Evolutionary conservation across 495 filamentous ascomycete genomes (phyloP), one percentile per base, ranked within the genome.

Genomic region (Letharia lupina): DNA sequence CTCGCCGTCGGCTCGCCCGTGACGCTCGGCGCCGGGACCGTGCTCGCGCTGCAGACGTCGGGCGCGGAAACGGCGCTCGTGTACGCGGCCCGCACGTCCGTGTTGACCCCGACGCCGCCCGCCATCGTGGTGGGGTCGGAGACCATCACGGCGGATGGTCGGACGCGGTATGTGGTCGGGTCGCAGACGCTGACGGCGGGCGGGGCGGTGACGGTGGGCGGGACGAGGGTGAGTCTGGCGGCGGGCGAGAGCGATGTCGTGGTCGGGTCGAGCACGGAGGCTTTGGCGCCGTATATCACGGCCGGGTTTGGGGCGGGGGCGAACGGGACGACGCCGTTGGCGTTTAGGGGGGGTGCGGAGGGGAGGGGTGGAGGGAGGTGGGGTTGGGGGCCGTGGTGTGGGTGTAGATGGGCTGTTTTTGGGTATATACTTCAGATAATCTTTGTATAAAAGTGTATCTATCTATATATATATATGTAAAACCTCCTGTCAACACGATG

Each of bases 111-210:
- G 42, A 10, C 52, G 11, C 7, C 48, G 23, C 54, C 63, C 16
- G 20, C 62, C 2, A 52, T 70, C 9, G 65, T 56, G 12, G 44
- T 72, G 1, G 63, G 60, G 31, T 59, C 45, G 4, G 54, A 66
- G 42, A 59, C 54, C 16, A 28, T 71, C 2, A 56, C 69, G 3
- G 52, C 62, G 11, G 65, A 73, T 40, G 8, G 35, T 16, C 47
- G 39, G 18, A 47, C 28, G 9, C 42, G 65, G 16, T 73, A 64
- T n/a, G 48, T 69, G 18, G 28, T 71, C 31, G 67, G 59, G 4
- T 47, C 33, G 4, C 71, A 73, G 47, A 69, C 70, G 4, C 64
- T 73, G 9, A 69, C 66, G 10, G 60, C 69, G 8, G 67, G 67
- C 3, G 63, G 35, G 16, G 62, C 10, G n/a, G 44, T 71, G 11